phyloP scores from a whole-genome alignment of 1,139 yeast species.

The Saccharomyces pastorianus region DNA sequence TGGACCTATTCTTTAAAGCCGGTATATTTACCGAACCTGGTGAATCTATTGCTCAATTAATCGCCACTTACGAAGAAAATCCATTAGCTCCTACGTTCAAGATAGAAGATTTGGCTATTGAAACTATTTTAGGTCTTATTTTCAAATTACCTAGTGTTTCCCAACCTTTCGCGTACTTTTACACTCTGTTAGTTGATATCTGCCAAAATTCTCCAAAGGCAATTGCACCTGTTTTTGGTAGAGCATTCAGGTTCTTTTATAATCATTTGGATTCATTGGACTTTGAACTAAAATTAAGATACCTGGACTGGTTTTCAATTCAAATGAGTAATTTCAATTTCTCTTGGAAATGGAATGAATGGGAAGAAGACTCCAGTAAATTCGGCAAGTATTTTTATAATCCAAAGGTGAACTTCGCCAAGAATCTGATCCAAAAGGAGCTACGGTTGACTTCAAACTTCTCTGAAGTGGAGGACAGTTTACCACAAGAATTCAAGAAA shows the following conservation, averaged over 20 bases:
- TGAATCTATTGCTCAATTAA: conserved; percentile 66
- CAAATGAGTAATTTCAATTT: conserved; percentile 91
- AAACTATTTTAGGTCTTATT: conserved; percentile 69
- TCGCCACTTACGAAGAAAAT: conserved; percentile 34
- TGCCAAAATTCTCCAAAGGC: conserved; percentile 83
- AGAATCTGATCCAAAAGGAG: conserved; percentile 76
- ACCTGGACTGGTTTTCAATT: conserved; percentile 86
- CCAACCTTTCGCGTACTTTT: conserved; percentile 69
- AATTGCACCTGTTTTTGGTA: conserved; percentile 90
- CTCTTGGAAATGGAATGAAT: conserved; percentile 98
- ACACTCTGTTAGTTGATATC: conserved; percentile 79
- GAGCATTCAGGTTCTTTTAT: conserved; percentile 83
- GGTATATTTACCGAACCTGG: conserved; percentile 78
- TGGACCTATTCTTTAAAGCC: conserved; percentile 65
- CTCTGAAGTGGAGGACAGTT: conserved; percentile 62
- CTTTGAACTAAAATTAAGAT: conserved; percentile 64
- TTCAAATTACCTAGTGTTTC: conserved; percentile 64
- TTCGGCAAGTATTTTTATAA: conserved; percentile 41
- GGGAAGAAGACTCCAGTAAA: conserved; percentile 55
- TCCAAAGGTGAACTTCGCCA: conserved; percentile 68
- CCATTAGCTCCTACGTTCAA: conserved; percentile 66
- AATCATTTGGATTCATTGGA: conserved; percentile 60
- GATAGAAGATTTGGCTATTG: conserved; percentile 84
- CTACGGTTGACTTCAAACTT: conserved; percentile 64
- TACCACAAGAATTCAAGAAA: conserved; percentile 64